Evolutionary conservation across 2,329 filamentous ascomycete genomes (phyloP).

Genomic region (Graphilbum ipis-grandicollis): DNA sequence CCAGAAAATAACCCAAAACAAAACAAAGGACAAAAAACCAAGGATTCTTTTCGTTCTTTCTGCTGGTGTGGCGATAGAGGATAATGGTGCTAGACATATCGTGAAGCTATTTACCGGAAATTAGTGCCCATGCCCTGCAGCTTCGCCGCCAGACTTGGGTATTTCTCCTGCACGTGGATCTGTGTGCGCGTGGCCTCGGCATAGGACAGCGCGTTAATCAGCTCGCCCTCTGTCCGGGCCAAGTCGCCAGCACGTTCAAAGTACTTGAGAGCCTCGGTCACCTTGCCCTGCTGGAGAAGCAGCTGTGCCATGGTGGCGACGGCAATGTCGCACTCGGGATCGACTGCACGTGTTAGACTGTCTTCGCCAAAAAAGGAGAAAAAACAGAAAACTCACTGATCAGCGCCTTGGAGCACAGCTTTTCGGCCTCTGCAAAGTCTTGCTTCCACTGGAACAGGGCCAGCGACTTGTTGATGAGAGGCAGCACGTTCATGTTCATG

Average conservation of each 20-base stretch:
- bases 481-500: conserved; percentile 91
- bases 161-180: conserved; percentile 78
- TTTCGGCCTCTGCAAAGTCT: conserved; percentile 86
- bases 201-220: conserved; percentile 90
- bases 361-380: conserved; percentile 1
- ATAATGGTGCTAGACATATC: no score
- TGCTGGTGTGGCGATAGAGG: no score
- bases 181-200: conserved; percentile 94
- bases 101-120: conserved; percentile 10
- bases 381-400: conserved; percentile 46
- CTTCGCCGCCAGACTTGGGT: conserved; percentile 60
- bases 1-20: no score
- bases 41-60: no score
- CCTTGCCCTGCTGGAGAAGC: conserved; percentile 92
- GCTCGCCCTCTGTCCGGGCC: conserved; percentile 83
- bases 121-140: conserved; percentile 36
- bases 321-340: conserved; percentile 96
- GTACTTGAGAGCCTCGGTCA: conserved; percentile 85
- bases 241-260: conserved; percentile 94
- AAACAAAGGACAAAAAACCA: no score
- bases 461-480: conserved; percentile 95
- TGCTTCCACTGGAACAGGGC: conserved; percentile 98
- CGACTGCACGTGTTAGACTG: conserved; percentile 41
- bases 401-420: conserved; percentile 89
- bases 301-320: conserved; percentile 98